These are phyloP conservation scores for Chlamydomonas eustigma DNA, from an alignment of 139 green algal genomes.

Conservation along the genomic window DNA sequence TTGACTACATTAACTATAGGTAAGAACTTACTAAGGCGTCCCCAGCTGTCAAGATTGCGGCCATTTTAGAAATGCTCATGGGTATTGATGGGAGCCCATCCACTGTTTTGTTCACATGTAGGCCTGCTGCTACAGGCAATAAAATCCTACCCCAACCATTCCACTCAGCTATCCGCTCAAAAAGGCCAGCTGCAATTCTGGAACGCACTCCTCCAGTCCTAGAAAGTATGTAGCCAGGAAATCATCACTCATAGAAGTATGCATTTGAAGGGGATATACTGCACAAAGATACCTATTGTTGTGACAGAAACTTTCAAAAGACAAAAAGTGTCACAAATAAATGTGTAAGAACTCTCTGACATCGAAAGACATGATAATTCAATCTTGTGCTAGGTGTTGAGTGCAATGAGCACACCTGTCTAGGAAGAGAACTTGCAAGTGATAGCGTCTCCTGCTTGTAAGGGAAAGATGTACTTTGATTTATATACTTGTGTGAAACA, in stretches of 20 bases:
- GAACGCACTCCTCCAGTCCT: not conserved
- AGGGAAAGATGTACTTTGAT: too few species aligned
- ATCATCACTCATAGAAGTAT: not conserved
- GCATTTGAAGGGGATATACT: too few species aligned
- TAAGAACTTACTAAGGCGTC: not conserved
- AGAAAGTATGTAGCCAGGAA: not conserved
- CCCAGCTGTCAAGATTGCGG: not conserved
- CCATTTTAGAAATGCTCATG: not conserved
- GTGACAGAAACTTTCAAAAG: too few species aligned
- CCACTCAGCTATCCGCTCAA: constrained; percentile 11
- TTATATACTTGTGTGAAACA: too few species aligned
- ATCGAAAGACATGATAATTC: too few species aligned
- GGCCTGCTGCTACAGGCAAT: not conserved
- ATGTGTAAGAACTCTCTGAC: not conserved
- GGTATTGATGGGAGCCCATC: not conserved
- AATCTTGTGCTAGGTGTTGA: too few species aligned
- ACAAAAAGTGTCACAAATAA: not conserved
- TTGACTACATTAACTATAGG: too few species aligned
- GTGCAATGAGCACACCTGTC: too few species aligned
- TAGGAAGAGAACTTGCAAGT: constrained; percentile 4
- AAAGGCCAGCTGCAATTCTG: not conserved
- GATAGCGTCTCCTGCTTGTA: constrained; percentile 2
- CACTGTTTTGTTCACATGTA: not conserved
- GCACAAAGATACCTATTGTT: too few species aligned
- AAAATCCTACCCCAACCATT: not conserved